Evolutionary conservation across 164 flowering plant species (phyloP), one percentile per base, ranked within the genome.

Genomic region (Magnolia sinica): DNA sequence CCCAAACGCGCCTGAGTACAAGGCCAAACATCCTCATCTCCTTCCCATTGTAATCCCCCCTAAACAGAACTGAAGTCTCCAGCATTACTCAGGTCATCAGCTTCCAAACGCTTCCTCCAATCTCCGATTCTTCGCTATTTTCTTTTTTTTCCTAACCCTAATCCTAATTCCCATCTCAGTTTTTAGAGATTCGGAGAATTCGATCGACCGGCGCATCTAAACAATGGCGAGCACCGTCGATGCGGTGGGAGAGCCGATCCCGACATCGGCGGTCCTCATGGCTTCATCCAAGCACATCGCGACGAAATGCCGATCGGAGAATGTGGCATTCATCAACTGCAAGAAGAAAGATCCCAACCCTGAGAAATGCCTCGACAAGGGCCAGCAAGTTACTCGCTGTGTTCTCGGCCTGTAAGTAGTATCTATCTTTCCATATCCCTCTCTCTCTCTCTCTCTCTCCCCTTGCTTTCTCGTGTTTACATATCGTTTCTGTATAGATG

Each of bases 321-420:
- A 95, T 75, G 79, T 91, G 78, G 98, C 82, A 1, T 93, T 91
- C 77, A 76, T 93, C 76, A 91, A 87, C 81, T 95, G 98, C 91
- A 95, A 95, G 87, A 89, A 91, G 91, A 88, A 87, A 31, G 98
- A 95, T 79, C 91, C 88, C 1, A 93, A 95, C 77, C 98, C 98
- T 0, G 97, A 95, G 89, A 95, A 91, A 76, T 95, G 98, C 83
- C 97, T 95, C 31, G 90, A 95, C 9, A 92, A 91, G 80, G 98
- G 98, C 70, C 89, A 75, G 1, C 84, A 92, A 76, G 96, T 93
- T 77, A 95, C 98, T 64, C 90, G 90, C 72, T 93, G 98, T 76
- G 98, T 89, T 76, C 84, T 95, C 65, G 76, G 79, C 76, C 81
- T 91, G 97, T 94, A 85, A 87, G 92, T 5, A 52, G 49, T 20